A percentile compares a stretch with the other conserved stretches of the same genome.
phyloP scores from a whole-genome alignment of 1,284 basidiomycete genomes.

The Apiotrichum laibachii region DNA sequence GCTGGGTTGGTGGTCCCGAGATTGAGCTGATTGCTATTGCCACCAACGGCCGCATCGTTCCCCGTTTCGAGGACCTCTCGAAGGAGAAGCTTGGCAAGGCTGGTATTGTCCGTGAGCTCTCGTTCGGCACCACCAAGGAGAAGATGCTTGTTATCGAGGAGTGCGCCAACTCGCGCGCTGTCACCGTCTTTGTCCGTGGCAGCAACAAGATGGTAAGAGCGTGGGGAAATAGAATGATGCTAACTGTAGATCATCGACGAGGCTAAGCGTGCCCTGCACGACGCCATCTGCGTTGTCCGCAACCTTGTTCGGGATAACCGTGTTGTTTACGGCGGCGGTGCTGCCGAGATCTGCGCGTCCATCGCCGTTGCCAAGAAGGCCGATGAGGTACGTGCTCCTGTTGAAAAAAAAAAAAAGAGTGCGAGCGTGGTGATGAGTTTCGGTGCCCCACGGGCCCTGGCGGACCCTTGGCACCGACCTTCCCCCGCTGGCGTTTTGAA shows the following conservation, averaged over 20 bases:
- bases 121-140: conserved; percentile 95
- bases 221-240: conserved; percentile 2
- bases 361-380: conserved; percentile 91
- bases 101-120: conserved; percentile 86
- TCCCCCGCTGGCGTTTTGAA: neutral
- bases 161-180: conserved; percentile 93
- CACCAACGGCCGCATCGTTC: conserved; percentile 96
- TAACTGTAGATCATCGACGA: conserved; percentile 86
- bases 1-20: conserved; percentile 98
- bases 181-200: conserved; percentile 95
- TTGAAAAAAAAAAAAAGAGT: neutral
- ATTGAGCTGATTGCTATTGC: conserved; percentile 99
- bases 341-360: conserved; percentile 93
- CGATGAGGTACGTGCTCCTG: conserved; percentile 66
- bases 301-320: conserved; percentile 94
- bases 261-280: conserved; percentile 94
- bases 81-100: conserved; percentile 88
- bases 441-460: conserved; percentile 10
- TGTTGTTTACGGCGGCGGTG: conserved; percentile 96
- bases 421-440: neutral
- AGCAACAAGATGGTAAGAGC: conserved; percentile 92
- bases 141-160: conserved; percentile 99
- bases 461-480: conserved; percentile 1
- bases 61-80: conserved; percentile 92
- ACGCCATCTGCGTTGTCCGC: conserved; percentile 94